phyloP scores from a whole-genome alignment of 78 protist genomes.

The Tieghemostelium lacteum region DNA sequence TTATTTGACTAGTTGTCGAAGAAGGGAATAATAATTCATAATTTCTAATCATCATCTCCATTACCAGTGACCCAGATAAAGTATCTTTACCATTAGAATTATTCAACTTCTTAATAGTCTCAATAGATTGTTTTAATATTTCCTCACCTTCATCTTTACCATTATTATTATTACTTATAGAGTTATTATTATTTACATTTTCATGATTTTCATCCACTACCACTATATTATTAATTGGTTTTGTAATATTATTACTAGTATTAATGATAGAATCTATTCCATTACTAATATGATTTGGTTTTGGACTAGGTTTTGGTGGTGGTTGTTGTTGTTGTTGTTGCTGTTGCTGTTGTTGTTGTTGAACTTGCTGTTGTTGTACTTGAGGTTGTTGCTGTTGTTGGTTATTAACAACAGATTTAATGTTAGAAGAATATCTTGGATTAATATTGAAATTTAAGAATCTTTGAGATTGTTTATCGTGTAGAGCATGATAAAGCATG shows the following conservation, averaged over 20 bases:
- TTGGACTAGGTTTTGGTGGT: not conserved
- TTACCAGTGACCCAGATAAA: constrained; percentile 21
- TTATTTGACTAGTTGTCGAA: not conserved
- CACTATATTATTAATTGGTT: not conserved
- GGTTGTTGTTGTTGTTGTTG: constrained; percentile 4
- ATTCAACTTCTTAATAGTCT: not conserved
- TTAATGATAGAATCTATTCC: not conserved
- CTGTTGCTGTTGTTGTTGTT: constrained; percentile 4
- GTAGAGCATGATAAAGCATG: constrained; percentile 70
- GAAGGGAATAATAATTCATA: constrained; percentile 23
- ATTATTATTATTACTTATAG: not conserved
- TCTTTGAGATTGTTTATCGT: constrained; percentile 37
- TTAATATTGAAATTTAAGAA: not conserved
- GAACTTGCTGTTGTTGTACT: not conserved
- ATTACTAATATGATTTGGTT: too few species aligned
- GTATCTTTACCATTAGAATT: not conserved
- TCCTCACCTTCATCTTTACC: not conserved
- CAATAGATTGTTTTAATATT: not conserved
- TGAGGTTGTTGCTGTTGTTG: not conserved
- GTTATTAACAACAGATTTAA: not conserved
- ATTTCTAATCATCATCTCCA: constrained; percentile 24
- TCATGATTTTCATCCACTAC: too few species aligned
- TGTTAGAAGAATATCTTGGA: not conserved
- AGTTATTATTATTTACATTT: too few species aligned
- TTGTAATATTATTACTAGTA: not conserved